phyloP scores from a whole-genome alignment of 805 yeast genomes.

The Candida pseudoglaebosa region DNA sequence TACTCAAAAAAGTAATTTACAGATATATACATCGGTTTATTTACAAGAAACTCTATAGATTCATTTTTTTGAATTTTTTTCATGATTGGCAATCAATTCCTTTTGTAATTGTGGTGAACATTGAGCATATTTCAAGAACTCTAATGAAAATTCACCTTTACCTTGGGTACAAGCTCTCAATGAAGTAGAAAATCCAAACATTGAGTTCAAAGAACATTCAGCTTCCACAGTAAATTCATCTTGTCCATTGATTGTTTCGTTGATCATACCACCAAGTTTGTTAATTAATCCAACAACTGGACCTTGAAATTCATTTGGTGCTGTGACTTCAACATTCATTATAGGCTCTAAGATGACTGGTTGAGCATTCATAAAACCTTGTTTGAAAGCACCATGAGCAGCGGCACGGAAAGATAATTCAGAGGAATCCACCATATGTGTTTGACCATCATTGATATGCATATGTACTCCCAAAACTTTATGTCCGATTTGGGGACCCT shows the following conservation, averaged over 20 bases:
- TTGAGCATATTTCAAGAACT: conserved; percentile 88
- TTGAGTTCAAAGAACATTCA: conserved; percentile 92
- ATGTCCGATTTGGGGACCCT: conserved; percentile 96
- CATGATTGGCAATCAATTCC: conserved; percentile 79
- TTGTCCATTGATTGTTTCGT: conserved; percentile 88
- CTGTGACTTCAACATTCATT: conserved; percentile 88
- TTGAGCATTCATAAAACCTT: conserved; percentile 77
- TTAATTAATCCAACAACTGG: conserved; percentile 85
- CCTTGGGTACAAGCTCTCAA: conserved; percentile 98
- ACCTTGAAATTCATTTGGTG: conserved; percentile 97
- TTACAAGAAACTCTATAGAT: conserved; percentile 1
- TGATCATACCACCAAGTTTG: conserved; percentile 87
- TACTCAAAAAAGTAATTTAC: not conserved
- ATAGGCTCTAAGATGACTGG: conserved; percentile 95
- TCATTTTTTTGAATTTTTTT: conserved; percentile 20
- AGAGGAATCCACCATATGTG: conserved; percentile 95
- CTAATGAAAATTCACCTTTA: conserved; percentile 96
- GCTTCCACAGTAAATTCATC: conserved; percentile 93
- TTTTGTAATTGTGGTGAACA: conserved; percentile 87
- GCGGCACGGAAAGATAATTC: conserved; percentile 95
- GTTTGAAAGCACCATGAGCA: conserved; percentile 84
- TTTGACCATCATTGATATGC: conserved; percentile 95
- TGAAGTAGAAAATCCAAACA: conserved; percentile 95
- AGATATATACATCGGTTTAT: not conserved
- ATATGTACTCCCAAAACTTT: conserved; percentile 87